Evolutionary conservation across 805 yeast genomes (phyloP).

Genomic region (Yamadazyma phyllophila): DNA sequence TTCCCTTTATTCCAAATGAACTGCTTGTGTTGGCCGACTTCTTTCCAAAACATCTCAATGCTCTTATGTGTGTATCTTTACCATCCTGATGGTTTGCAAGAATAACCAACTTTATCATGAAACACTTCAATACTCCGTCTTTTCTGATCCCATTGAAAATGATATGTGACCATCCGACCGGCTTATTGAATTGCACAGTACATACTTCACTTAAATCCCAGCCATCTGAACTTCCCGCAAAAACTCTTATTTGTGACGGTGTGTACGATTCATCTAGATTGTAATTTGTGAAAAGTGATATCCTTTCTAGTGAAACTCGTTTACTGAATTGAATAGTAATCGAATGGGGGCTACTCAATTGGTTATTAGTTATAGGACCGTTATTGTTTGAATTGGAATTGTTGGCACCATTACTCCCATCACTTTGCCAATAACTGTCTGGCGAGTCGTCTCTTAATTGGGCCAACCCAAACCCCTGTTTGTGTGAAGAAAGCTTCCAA

Average conservation of each 20-base stretch:
- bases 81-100: slow-evolving; percentile 90
- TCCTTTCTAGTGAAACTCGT: slow-evolving; percentile 62
- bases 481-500: slow-evolving; percentile 79
- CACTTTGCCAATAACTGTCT: slow-evolving; percentile 87
- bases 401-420: slow-evolving; percentile 54
- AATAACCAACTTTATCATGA: slow-evolving; percentile 59
- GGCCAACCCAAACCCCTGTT: slow-evolving; percentile 69
- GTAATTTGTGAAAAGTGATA: slow-evolving; percentile 71
- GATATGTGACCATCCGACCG: slow-evolving; percentile 77
- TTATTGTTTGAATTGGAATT: slow-evolving; percentile 16
- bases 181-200: slow-evolving; percentile 56
- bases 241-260: slow-evolving; percentile 63
- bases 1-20: neutral
- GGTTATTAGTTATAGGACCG: slow-evolving; percentile 27
- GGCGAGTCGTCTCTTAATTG: slow-evolving; percentile 74
- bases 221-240: slow-evolving; percentile 72
- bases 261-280: slow-evolving; percentile 87
- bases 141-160: slow-evolving; percentile 53
- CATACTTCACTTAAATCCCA: slow-evolving; percentile 73
- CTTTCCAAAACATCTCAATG: slow-evolving; percentile 56
- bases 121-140: slow-evolving; percentile 63
- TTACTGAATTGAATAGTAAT: slow-evolving; percentile 79
- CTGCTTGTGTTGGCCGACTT: slow-evolving; percentile 18
- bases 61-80: slow-evolving; percentile 87
- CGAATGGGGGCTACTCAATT: slow-evolving; percentile 70